These are phyloP conservation scores for Ganoderma resinaceum DNA, from an alignment of 1,284 basidiomycete genomes.

Conservation along the genomic window DNA sequence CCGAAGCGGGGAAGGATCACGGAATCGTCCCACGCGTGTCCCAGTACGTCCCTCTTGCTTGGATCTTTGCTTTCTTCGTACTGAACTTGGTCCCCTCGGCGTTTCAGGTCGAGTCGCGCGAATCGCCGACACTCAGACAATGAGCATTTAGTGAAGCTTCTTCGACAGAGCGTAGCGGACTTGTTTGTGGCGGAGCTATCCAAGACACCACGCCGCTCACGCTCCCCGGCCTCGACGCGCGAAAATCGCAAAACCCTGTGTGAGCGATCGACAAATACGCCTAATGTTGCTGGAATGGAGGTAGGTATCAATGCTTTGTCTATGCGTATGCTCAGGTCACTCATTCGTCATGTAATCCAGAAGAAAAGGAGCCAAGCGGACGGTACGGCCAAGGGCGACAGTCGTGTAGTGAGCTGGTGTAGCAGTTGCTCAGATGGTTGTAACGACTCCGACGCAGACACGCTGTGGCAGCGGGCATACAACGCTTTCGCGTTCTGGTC, in stretches of 20 bases:
- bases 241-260: neutral
- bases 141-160: neutral
- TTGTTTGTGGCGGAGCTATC: neutral
- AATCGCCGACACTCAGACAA: neutral
- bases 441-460: neutral
- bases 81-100: neutral
- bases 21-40: neutral
- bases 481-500: neutral
- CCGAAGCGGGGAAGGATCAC: neutral
- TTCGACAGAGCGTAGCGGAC: slow-evolving; percentile 2
- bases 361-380: neutral
- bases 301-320: neutral
- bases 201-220: slow-evolving; percentile 2
- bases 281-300: neutral
- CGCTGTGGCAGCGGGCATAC: slow-evolving; percentile 2
- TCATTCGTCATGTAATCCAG: neutral
- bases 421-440: slow-evolving; percentile 2
- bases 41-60: neutral
- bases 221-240: neutral
- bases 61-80: neutral
- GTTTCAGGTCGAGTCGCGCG: neutral
- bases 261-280: neutral
- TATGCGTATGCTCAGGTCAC: neutral
- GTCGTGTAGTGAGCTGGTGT: slow-evolving; percentile 1
- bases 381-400: neutral